phyloP scores from a whole-genome alignment of 768 basidiomycete species.

The Trametes elegans region DNA sequence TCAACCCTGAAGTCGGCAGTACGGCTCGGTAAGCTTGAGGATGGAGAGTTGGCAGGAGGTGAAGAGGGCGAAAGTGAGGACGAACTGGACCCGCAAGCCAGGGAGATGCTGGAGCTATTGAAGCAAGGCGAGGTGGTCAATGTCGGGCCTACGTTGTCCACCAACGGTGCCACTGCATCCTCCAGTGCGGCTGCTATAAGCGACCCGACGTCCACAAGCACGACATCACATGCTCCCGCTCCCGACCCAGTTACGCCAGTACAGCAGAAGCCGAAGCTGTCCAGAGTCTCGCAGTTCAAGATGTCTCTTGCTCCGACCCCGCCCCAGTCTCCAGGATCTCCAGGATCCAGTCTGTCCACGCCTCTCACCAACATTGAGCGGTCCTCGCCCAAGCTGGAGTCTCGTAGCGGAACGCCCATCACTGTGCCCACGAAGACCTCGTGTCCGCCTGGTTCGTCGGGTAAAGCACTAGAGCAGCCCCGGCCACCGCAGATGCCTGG shows the following conservation, averaged over 20 bases:
- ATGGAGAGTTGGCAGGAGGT: conserved; percentile 28
- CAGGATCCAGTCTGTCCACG: conserved; percentile 14
- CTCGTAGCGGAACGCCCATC: conserved; percentile 14
- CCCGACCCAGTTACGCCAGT: not conserved
- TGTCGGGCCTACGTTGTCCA: conserved; percentile 24
- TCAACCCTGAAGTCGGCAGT: conserved; percentile 27
- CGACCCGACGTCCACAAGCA: not conserved
- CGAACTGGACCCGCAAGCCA: conserved; percentile 24
- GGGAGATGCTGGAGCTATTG: conserved; percentile 29
- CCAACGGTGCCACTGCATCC: not conserved
- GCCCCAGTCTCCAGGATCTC: not conserved
- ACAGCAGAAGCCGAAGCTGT: conserved; percentile 1
- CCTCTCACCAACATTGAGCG: conserved; percentile 18
- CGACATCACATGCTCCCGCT: conserved; percentile 1
- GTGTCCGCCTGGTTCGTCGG: not conserved
- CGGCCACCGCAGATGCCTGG: not conserved
- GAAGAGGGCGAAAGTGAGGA: conserved; percentile 32
- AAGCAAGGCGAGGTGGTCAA: conserved; percentile 32
- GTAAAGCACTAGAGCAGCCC: not conserved
- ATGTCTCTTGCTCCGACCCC: conserved; percentile 11
- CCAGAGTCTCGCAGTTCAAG: conserved; percentile 29
- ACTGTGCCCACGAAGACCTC: conserved; percentile 14
- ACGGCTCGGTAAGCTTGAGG: conserved; percentile 31
- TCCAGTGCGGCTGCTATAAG: no score
- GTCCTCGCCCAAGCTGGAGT: conserved; percentile 26